Evolutionary conservation across 768 basidiomycete species (phyloP).

Genomic region (Crassisporium funariophilum): DNA sequence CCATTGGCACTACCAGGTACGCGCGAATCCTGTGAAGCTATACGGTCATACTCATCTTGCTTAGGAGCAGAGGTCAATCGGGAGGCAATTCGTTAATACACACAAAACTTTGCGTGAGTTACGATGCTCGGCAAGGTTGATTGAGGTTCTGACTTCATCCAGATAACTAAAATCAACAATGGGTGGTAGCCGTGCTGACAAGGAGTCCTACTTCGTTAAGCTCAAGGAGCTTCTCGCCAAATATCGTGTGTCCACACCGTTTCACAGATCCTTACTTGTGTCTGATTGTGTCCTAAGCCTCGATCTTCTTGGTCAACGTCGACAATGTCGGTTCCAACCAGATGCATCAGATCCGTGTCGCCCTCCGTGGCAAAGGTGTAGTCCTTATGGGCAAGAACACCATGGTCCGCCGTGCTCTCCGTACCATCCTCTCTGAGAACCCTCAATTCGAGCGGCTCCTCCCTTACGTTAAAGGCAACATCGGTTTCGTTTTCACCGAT

Average conservation of each 20-base stretch:
- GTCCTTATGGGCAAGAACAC: slow-evolving; percentile 99
- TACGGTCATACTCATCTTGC: not conserved
- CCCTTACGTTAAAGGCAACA: slow-evolving; percentile 95
- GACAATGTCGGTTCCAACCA: slow-evolving; percentile 99
- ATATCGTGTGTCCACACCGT: slow-evolving; percentile 81
- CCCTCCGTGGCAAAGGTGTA: slow-evolving; percentile 94
- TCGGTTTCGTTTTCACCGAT: slow-evolving; percentile 97
- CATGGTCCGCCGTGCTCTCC: slow-evolving; percentile 98
- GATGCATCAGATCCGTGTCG: slow-evolving; percentile 96
- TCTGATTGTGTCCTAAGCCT: slow-evolving; percentile 54
- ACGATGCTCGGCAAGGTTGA: not conserved
- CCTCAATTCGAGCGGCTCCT: slow-evolving; percentile 97
- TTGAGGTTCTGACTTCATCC: slow-evolving; percentile 3
- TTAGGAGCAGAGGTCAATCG: slow-evolving; percentile 80
- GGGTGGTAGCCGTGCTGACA: slow-evolving; percentile 91
- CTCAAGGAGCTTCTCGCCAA: slow-evolving; percentile 90
- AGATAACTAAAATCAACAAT: slow-evolving; percentile 55
- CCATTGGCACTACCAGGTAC: slow-evolving; percentile 84
- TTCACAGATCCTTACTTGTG: not conserved
- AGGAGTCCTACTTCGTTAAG: slow-evolving; percentile 89
- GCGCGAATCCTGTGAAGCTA: slow-evolving; percentile 17
- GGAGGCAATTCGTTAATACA: slow-evolving; percentile 68
- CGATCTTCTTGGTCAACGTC: slow-evolving; percentile 98
- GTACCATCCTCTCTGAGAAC: slow-evolving; percentile 84
- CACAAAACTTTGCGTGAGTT: slow-evolving; percentile 18